Percentiles rank a stretch among this genome's conserved stretches.
Evolutionary conservation across 495 filamentous ascomycete genomes (phyloP).

Genomic region (Tetracladium marchalianum): DNA sequence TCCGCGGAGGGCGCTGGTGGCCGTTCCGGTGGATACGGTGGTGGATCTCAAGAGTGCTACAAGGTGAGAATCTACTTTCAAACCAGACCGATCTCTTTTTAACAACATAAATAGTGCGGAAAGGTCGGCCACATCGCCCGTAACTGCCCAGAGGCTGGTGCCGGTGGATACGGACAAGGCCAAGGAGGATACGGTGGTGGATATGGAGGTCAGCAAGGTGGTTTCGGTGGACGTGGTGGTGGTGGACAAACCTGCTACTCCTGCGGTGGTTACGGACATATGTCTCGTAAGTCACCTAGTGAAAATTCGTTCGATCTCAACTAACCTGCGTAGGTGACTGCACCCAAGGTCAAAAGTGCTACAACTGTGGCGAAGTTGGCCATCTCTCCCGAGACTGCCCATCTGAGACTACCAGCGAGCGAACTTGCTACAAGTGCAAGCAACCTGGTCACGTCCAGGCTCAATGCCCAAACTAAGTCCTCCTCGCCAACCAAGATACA

Average conservation of each 20-base stretch:
- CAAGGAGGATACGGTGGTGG: conserved; percentile 30
- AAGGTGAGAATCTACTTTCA: conserved; percentile 38
- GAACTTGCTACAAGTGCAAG: conserved; percentile 99
- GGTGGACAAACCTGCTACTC: conserved; percentile 87
- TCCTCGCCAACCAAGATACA: conserved; percentile 8
- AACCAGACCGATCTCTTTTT: neutral
- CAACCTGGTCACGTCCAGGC: conserved; percentile 94
- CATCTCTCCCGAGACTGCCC: conserved; percentile 94
- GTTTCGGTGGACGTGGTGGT: conserved; percentile 37
- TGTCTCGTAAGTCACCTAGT: conserved; percentile 54
- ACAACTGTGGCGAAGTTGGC: conserved; percentile 96
- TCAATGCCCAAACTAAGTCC: conserved; percentile 42
- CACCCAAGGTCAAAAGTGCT: conserved; percentile 98
- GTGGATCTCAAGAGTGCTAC: conserved; percentile 66
- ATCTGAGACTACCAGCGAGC: conserved; percentile 77
- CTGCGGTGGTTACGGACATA: conserved; percentile 92
- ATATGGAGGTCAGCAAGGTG: conserved; percentile 31
- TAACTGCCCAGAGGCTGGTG: conserved; percentile 66
- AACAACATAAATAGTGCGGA: conserved; percentile 48
- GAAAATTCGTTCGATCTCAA: neutral
- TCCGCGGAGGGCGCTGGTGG: conserved; percentile 40
- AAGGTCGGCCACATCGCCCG: conserved; percentile 96
- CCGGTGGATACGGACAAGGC: conserved; percentile 21
- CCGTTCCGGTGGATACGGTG: conserved; percentile 23
- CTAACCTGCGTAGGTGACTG: conserved; percentile 53